A percentile compares a stretch with the other conserved stretches of the same genome.
Evolutionary conservation across 169 alveolate species (phyloP).

Genomic region (Cryptosporidium canis): DNA sequence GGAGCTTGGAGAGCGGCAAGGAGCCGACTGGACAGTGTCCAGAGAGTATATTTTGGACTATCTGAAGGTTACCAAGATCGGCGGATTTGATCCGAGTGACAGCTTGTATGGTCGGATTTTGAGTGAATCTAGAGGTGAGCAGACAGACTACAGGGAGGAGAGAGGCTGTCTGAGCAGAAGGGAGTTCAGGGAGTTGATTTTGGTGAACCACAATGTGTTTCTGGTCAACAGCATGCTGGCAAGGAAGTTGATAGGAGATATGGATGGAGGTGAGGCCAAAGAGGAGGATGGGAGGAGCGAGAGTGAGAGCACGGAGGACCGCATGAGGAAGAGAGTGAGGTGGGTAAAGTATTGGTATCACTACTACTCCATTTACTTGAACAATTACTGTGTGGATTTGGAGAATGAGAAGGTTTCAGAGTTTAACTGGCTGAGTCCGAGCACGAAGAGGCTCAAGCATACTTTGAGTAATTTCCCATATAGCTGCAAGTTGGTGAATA

Average conservation of each 20-base stretch:
- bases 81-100: not conserved
- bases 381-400: not conserved
- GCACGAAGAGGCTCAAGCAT: constrained; percentile 1
- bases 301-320: too few species aligned
- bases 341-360: constrained; percentile 53
- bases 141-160: not conserved
- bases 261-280: not conserved
- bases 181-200: not conserved
- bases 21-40: not conserved
- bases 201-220: not conserved
- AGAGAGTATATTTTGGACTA: not conserved
- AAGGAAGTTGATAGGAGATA: not conserved
- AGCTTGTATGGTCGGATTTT: not conserved
- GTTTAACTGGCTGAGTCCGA: constrained; percentile 64
- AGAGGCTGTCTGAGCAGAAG: not conserved
- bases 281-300: not conserved
- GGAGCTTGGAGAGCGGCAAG: not conserved
- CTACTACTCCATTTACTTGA: constrained; percentile 12
- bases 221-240: not conserved
- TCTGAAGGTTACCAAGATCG: constrained; percentile 7
- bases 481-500: not conserved
- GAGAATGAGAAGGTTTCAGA: not conserved
- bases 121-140: not conserved
- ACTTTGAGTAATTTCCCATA: constrained; percentile 45
- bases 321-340: not conserved